Conservation (phyloP, 148 eudicot species). For the Talinum fruticosum region DNA sequence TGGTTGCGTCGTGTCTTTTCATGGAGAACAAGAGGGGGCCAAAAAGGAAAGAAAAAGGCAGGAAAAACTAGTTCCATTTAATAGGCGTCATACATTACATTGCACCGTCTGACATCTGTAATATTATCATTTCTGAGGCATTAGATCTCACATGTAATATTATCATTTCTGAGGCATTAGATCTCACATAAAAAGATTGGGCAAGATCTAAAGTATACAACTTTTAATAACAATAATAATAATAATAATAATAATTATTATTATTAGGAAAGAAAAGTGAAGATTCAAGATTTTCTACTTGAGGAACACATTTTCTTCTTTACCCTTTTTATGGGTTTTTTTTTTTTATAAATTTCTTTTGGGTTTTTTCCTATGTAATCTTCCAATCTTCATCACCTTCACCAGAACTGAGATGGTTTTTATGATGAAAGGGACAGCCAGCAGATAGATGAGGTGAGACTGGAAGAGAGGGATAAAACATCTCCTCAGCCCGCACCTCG, state of each 20-base stretch:
- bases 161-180: neutral
- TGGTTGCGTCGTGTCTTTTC: neutral
- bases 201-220: neutral
- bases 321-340: neutral
- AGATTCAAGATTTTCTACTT: neutral
- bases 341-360: too few relatives aligned
- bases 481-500: conserved; percentile 16
- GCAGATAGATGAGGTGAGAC: conserved; percentile 10
- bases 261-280: neutral
- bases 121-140: too few relatives aligned
- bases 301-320: neutral
- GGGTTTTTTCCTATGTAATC: neutral
- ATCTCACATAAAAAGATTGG: conserved; percentile 8
- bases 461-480: neutral
- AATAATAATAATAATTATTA: too few relatives aligned
- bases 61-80: neutral
- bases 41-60: neutral
- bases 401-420: neutral
- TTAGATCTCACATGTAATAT: neutral
- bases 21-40: neutral
- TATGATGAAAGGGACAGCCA: conserved; percentile 12
- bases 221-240: too few relatives aligned
- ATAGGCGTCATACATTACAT: neutral
- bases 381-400: neutral
- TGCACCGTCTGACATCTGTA: neutral